A percentile compares a stretch with the other conserved stretches of the same genome.
These are phyloP conservation scores for Tricholoma matsutake DNA, from an alignment of 768 basidiomycete genomes.

Conservation along the genomic window DNA sequence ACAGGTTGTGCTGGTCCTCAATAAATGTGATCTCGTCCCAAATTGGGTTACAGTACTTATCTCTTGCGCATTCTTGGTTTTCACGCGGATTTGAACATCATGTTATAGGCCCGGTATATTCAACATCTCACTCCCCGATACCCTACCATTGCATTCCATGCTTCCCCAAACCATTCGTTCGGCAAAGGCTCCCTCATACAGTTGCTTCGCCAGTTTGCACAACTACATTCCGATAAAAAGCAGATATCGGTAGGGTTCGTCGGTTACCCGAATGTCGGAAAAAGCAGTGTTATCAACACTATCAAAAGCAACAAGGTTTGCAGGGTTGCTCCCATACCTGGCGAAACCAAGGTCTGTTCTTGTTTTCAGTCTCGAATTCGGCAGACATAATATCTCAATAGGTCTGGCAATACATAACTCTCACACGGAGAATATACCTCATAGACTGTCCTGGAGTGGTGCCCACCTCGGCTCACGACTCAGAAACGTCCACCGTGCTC, in stretches of 20 bases:
- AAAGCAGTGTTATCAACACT: conserved; percentile 97
- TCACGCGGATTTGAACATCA: conserved; percentile 3
- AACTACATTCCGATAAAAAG: conserved; percentile 97
- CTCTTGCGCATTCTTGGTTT: conserved; percentile 1
- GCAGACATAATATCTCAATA: conserved; percentile 21
- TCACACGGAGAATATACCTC: conserved; percentile 94
- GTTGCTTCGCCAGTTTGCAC: conserved; percentile 92
- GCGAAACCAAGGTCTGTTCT: conserved; percentile 80
- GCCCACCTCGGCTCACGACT: conserved; percentile 87
- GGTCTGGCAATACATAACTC: conserved; percentile 99
- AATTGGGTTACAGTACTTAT: conserved; percentile 94
- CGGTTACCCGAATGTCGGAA: conserved; percentile 98
- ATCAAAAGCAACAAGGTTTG: conserved; percentile 98
- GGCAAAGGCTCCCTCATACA: conserved; percentile 98
- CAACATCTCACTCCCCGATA: conserved; percentile 92
- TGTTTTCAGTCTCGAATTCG: conserved; percentile 20
- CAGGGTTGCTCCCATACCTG: conserved; percentile 92
- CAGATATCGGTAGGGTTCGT: conserved; percentile 98
- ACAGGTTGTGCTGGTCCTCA: conserved; percentile 93
- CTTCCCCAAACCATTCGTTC: conserved; percentile 98
- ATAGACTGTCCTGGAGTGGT: conserved; percentile 99
- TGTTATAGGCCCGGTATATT: conserved; percentile 83
- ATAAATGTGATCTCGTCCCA: conserved; percentile 98
- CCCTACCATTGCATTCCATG: conserved; percentile 97
- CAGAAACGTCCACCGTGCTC: conserved; percentile 86